A percentile compares a stretch with the other conserved stretches of the same genome.
These are phyloP conservation scores for Mycothermus thermophilus DNA, from an alignment of 495 filamentous ascomycete species.

Conservation along the genomic window DNA sequence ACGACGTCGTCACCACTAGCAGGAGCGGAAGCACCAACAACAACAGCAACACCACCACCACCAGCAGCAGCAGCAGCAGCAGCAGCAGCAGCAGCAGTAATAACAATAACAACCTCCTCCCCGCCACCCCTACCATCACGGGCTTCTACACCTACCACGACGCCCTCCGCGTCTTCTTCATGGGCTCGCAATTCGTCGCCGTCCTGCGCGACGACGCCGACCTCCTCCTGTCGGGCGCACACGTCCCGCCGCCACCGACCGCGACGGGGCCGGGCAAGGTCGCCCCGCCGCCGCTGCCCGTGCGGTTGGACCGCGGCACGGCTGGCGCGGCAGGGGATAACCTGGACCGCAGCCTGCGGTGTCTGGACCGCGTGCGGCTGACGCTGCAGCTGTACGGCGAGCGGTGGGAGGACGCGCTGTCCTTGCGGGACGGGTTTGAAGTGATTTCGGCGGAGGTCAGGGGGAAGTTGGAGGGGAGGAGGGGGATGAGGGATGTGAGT, in stretches of 20 bases:
- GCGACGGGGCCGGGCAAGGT: constrained; percentile 20
- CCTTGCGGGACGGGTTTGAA: constrained; percentile 32
- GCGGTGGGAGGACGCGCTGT: constrained; percentile 34
- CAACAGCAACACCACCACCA: no score
- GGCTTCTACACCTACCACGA: constrained; percentile 64
- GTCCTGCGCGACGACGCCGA: constrained; percentile 46
- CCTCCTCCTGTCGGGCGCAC: constrained; percentile 25
- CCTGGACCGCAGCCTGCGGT: constrained; percentile 30
- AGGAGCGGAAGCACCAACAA: no score
- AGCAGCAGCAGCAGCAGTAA: no score
- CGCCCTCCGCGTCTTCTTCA: constrained; percentile 55
- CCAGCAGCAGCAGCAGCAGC: no score
- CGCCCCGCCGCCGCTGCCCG: constrained; percentile 25
- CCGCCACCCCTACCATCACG: no score
- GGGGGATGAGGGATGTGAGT: constrained; percentile 5
- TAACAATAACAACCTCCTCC: no score
- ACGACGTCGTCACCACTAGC: constrained; percentile 37
- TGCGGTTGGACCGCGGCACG: constrained; percentile 10
- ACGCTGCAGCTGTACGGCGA: constrained; percentile 36
- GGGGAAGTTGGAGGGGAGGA: constrained; percentile 19
- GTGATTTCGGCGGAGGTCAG: constrained; percentile 22
- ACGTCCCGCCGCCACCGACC: constrained; percentile 16
- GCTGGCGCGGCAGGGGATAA: no score
- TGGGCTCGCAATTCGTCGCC: constrained; percentile 55
- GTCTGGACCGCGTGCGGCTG: constrained; percentile 28